Evolutionary conservation across 331 rosid genomes (phyloP).

Genomic region (Pyracantha coccinea): DNA sequence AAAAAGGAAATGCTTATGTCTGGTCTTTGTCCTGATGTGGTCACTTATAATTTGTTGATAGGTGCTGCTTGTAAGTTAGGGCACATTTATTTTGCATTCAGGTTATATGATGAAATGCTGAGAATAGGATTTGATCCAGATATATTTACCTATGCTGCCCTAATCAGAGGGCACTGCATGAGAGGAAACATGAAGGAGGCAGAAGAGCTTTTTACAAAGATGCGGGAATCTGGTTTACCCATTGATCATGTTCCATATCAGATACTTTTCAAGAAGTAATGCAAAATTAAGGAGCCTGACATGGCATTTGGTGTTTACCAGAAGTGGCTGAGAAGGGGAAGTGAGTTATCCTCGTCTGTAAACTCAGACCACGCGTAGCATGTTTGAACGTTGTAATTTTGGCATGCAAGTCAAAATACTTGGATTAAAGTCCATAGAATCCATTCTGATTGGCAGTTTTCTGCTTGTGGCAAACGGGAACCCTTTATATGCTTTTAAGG

Average conservation of each 20-base stretch:
- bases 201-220: conserved; percentile 44
- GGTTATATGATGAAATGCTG: conserved; percentile 51
- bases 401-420: conserved; percentile 6
- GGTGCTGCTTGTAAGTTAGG: conserved; percentile 52
- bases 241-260: conserved; percentile 61
- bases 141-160: conserved; percentile 59
- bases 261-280: conserved; percentile 54
- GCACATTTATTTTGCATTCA: conserved; percentile 25
- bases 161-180: conserved; percentile 54
- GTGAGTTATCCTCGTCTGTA: conserved; percentile 10
- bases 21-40: conserved; percentile 58
- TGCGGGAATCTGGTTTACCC: conserved; percentile 45
- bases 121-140: conserved; percentile 51
- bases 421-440: conserved; percentile 4
- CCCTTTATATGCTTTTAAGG: neutral
- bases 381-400: conserved; percentile 1
- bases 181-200: conserved; percentile 55
- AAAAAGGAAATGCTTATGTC: conserved; percentile 56
- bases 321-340: conserved; percentile 44
- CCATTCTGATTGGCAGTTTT: neutral
- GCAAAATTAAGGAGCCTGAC: conserved; percentile 45
- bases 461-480: neutral
- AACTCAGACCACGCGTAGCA: neutral
- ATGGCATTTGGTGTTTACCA: conserved; percentile 55
- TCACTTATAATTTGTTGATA: conserved; percentile 79